A percentile compares a stretch with the other conserved stretches of the same genome.
Evolutionary conservation across 2,329 filamentous ascomycete species (phyloP).

Genomic region (Apiospora pterosperma): DNA sequence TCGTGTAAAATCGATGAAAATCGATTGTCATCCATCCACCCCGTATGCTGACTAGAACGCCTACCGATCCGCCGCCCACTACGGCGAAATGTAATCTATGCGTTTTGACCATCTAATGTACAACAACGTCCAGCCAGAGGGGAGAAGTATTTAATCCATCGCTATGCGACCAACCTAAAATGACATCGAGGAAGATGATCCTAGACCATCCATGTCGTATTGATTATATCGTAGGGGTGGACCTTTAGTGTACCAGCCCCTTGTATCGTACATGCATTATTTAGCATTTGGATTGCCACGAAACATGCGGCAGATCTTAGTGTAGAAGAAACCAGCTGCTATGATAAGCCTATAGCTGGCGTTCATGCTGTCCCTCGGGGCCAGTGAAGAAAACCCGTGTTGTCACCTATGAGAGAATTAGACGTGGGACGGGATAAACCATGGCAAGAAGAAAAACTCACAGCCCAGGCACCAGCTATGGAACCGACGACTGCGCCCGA

Average conservation of each 20-base stretch:
- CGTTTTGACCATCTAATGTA: constrained; percentile 47
- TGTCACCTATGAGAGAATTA: constrained; percentile 26
- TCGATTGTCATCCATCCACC: constrained; percentile 20
- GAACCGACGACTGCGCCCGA: constrained; percentile 86
- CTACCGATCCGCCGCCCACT: constrained; percentile 23
- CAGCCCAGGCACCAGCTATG: constrained; percentile 84
- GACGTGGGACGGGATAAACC: not conserved
- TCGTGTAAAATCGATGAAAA: not conserved
- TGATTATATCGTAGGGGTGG: constrained; percentile 1
- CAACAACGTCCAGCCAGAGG: constrained; percentile 46
- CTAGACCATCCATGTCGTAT: not conserved
- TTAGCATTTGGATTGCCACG: not conserved
- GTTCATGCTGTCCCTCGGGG: constrained; percentile 4
- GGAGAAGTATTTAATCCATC: constrained; percentile 46
- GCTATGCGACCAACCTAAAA: constrained; percentile 31
- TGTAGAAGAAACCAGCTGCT: not conserved
- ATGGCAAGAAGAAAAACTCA: constrained; percentile 47
- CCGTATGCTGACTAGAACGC: constrained; percentile 26
- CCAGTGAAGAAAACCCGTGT: constrained; percentile 13
- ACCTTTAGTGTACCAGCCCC: constrained; percentile 9
- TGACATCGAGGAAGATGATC: not conserved
- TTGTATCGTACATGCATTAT: constrained; percentile 24
- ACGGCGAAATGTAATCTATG: constrained; percentile 38
- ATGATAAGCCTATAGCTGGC: not conserved
- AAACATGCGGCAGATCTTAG: not conserved